These are phyloP conservation scores for Leccinum griseonigrum DNA, from an alignment of 1,284 basidiomycete genomes.

Conservation along the genomic window DNA sequence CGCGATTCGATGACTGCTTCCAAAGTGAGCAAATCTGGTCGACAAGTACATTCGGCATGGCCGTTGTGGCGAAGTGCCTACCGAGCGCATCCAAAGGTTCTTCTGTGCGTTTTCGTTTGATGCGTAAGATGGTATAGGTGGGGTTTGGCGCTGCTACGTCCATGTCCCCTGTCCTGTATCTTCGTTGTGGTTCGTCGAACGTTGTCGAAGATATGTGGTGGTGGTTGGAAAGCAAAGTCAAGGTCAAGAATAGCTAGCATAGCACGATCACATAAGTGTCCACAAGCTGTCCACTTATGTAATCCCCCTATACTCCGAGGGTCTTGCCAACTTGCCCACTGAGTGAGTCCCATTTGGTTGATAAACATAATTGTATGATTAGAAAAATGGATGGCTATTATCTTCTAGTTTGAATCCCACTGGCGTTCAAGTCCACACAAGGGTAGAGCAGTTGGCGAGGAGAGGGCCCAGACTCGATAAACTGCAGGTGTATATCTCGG, in stretches of 20 bases:
- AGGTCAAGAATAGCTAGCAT: neutral
- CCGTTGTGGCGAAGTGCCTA: slow-evolving; percentile 31
- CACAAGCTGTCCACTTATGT: neutral
- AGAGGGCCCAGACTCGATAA: neutral
- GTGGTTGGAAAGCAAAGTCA: neutral
- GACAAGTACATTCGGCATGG: slow-evolving; percentile 1
- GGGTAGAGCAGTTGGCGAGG: neutral
- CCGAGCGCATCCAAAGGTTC: slow-evolving; percentile 77
- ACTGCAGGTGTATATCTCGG: neutral
- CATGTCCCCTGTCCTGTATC: slow-evolving; percentile 12
- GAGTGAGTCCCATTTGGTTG: neutral
- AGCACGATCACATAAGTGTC: slow-evolving; percentile 15
- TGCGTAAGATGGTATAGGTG: slow-evolving; percentile 67
- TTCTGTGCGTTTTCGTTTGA: slow-evolving; percentile 76
- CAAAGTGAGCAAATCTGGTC: slow-evolving; percentile 18
- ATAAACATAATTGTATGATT: neutral
- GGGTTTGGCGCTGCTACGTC: slow-evolving; percentile 28
- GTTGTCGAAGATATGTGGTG: neutral
- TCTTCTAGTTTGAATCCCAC: neutral
- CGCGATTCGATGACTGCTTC: slow-evolving; percentile 61
- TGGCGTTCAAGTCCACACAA: neutral
- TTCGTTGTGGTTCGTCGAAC: slow-evolving; percentile 2
- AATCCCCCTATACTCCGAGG: neutral
- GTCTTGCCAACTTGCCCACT: no score
- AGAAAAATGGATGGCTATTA: neutral